phyloP scores from a whole-genome alignment of 2,329 filamentous ascomycete species.

The Aspergillus clavatus region DNA sequence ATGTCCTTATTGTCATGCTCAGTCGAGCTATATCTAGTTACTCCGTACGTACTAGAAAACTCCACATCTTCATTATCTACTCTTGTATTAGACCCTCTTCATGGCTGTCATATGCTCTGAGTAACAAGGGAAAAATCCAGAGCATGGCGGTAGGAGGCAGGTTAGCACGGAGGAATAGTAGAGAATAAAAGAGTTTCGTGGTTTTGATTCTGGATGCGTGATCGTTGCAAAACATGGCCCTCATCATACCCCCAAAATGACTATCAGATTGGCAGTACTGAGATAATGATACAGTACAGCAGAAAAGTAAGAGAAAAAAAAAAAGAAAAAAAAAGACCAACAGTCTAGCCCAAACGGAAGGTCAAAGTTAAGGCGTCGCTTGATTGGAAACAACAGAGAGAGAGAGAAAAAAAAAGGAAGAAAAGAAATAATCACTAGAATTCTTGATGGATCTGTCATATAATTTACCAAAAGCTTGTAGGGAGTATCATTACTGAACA shows the following conservation, averaged over 20 bases:
- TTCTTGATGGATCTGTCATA: conserved; percentile 4
- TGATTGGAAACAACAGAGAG: conserved; percentile 4
- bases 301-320: too few species aligned
- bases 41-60: too few species aligned
- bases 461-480: conserved; percentile 11
- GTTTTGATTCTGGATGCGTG: not conserved
- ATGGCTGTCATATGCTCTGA: too few species aligned
- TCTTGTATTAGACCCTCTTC: too few species aligned
- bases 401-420: conserved; percentile 2
- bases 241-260: not conserved
- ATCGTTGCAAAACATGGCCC: not conserved
- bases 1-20: not conserved
- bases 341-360: not conserved
- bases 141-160: not conserved
- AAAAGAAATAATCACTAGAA: conserved; percentile 15
- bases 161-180: not conserved
- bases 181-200: not conserved
- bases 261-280: not conserved
- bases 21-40: not conserved
- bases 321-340: not conserved
- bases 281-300: not conserved
- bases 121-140: too few species aligned
- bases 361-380: not conserved
- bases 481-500: conserved; percentile 27
- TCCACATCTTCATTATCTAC: too few species aligned